Conservation (phyloP, 257 asterid genomes). For the Coffea eugenioides region DNA sequence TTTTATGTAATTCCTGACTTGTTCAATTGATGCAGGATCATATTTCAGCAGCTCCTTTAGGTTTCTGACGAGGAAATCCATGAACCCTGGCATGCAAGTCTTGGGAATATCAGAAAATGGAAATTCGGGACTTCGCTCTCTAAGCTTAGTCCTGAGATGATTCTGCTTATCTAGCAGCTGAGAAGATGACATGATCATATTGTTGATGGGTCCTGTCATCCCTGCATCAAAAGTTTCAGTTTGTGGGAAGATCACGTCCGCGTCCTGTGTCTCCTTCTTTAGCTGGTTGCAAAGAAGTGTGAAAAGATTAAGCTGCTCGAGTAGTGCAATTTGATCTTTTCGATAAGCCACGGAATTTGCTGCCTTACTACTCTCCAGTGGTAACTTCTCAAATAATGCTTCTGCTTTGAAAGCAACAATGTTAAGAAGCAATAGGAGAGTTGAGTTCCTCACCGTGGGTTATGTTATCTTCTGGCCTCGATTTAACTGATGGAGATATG, state of each 20-base stretch:
- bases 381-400: accelerated
- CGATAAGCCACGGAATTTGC: not conserved
- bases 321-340: not conserved
- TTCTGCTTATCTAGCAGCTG: not conserved
- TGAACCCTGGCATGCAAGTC: no score
- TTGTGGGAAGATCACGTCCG: not conserved
- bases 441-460: not conserved
- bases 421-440: not conserved
- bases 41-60: no score
- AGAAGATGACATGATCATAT: not conserved
- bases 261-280: not conserved
- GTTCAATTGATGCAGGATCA: no score
- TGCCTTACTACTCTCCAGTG: not conserved
- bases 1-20: no score
- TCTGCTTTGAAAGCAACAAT: not conserved
- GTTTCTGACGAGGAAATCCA: no score
- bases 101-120: no score
- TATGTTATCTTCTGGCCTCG: not conserved
- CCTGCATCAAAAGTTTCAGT: not conserved
- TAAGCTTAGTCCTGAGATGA: not conserved
- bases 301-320: not conserved
- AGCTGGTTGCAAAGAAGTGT: not conserved
- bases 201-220: not conserved
- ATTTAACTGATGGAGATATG: not conserved
- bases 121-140: no score